Evolutionary conservation across 345 rosid genomes (phyloP).

Genomic region (Zanthoxylum bungeanum): DNA sequence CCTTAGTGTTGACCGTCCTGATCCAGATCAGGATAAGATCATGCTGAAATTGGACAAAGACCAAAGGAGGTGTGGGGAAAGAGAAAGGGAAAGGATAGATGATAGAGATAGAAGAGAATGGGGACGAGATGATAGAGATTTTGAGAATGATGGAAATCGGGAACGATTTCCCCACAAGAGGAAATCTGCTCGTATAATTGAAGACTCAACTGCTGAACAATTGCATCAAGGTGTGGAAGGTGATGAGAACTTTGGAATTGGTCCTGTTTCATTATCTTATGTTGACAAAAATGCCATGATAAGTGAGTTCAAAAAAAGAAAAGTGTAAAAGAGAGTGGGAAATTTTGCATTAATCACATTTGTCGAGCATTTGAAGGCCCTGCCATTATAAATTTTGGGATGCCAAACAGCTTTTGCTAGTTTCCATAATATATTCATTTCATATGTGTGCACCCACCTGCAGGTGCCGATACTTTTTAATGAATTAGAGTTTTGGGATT

Average conservation of each 20-base stretch:
- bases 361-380: background rate
- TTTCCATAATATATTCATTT: background rate
- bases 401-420: background rate
- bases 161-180: constrained; percentile 55
- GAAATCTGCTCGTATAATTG: constrained; percentile 37
- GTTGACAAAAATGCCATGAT: constrained; percentile 68
- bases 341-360: background rate
- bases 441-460: background rate
- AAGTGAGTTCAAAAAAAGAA: constrained; percentile 33
- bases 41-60: constrained; percentile 61
- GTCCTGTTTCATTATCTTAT: constrained; percentile 47
- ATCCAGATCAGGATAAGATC: constrained; percentile 55
- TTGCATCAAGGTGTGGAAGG: constrained; percentile 59
- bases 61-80: constrained; percentile 61
- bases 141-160: constrained; percentile 57
- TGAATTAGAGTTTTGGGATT: background rate
- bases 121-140: constrained; percentile 50
- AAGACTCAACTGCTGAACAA: constrained; percentile 47
- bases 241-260: constrained; percentile 50
- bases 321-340: background rate
- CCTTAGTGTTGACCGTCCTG: constrained; percentile 53
- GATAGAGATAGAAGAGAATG: constrained; percentile 62
- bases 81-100: constrained; percentile 68
- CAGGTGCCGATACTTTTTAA: background rate
- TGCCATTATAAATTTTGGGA: background rate